Conservation (phyloP, 2,329 filamentous ascomycete genomes). For the Xylaria sp. region DNA sequence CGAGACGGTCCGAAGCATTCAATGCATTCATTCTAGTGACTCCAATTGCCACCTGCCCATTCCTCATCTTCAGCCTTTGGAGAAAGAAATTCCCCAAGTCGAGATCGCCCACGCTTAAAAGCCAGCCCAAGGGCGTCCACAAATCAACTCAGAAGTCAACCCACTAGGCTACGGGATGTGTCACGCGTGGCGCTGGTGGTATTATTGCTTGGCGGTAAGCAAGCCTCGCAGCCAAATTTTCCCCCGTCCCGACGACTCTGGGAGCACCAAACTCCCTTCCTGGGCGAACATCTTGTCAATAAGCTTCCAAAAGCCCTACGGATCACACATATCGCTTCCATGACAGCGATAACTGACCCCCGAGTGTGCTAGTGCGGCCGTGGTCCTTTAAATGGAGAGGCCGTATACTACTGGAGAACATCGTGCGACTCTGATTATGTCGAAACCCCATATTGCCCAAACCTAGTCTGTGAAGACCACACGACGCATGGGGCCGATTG, state of each 20-base stretch:
- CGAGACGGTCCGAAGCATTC: background rate
- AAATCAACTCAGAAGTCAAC: background rate
- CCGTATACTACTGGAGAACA: conserved; percentile 30
- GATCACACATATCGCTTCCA: too few relatives aligned
- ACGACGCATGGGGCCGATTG: conserved; percentile 30
- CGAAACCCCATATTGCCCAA: conserved; percentile 32
- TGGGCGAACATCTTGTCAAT: too few relatives aligned
- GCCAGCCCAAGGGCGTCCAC: background rate
- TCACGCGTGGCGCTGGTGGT: conserved; percentile 36
- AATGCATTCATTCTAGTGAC: conserved; percentile 12
- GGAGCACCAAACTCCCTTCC: too few relatives aligned
- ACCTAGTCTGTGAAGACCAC: conserved; percentile 29
- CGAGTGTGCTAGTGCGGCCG: too few relatives aligned
- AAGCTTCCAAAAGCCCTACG: too few relatives aligned
- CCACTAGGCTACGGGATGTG: conserved; percentile 24
- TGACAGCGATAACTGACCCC: too few relatives aligned
- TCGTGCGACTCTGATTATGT: conserved; percentile 35
- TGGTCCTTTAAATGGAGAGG: conserved; percentile 31
- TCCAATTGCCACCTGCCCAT: background rate
- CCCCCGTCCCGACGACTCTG: too few relatives aligned
- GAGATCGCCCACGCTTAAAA: background rate
- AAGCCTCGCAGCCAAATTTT: too few relatives aligned
- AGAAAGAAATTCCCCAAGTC: background rate
- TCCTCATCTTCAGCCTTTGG: background rate
- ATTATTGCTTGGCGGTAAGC: conserved; percentile 33